Evolutionary conservation across 345 rosid species (phyloP), one percentile per base, ranked within the genome.

Genomic region (Arabidopsis arenosa): DNA sequence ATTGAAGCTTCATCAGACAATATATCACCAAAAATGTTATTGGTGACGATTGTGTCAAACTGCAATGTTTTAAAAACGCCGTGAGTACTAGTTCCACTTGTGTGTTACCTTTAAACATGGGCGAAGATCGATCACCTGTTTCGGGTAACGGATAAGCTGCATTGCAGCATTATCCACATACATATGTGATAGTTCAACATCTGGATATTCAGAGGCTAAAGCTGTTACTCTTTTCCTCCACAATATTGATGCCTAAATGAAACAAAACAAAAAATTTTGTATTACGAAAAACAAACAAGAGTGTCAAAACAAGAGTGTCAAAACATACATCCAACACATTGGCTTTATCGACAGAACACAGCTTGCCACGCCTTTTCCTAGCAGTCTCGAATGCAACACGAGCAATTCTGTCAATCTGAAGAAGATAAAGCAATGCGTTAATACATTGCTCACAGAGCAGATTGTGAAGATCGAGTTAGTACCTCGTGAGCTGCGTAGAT

Each of bases 11-110:
- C 97, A 71, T 95, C 97, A 8, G 99, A 95, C 64, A 92, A 82
- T 70, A 92, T 92, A 82, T 95, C 97, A 18, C 99, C 99, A 80
- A 95, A 95, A 65, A 95, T 92, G 87, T 95, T 95, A 87, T 95
- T 95, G 40, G 99, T 95, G 74, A 95, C 88, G 9, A 95, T 92
- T 43, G 97, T 92, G 77, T 95, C 99, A 80, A 95, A 95, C 99
- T 95, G 92, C 84, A 87, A 26, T 13, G 21, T 56, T 59, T 75
- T 37, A 23, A 77, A 32, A 59, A 36, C 23, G 3, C 40, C 2
- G 10, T 48, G 39, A 48, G 30, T 47, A 32, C 55, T 44, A 1
- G 36, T 21, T 58, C 28, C 11, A 58, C 66, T 43, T 17, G 1
- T 41, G 33, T 12, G 63, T 17, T 66, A 39, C 49, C 55, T 28